These are phyloP conservation scores for Fraxinus paxiana DNA, from an alignment of 305 asterid species.

Conservation along the genomic window DNA sequence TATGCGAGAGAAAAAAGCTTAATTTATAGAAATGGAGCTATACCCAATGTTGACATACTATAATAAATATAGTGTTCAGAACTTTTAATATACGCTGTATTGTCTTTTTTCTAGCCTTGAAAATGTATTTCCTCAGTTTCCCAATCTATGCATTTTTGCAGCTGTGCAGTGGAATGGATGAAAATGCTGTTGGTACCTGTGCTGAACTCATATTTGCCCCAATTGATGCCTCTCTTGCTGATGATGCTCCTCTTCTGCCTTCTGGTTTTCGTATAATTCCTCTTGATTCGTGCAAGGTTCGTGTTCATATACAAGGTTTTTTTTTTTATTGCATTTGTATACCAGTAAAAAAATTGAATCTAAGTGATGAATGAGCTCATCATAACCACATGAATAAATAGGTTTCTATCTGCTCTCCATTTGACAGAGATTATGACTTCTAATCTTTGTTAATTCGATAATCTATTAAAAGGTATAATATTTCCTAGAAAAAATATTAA, in stretches of 20 bases:
- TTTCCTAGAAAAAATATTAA: not conserved
- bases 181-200: constrained; percentile 76
- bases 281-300: constrained; percentile 75
- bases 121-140: constrained; percentile 8
- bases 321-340: not conserved
- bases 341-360: constrained; percentile 10
- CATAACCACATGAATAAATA: not conserved
- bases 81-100: not conserved
- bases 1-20: not conserved
- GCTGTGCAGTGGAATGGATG: constrained; percentile 90
- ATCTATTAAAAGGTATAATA: not conserved
- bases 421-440: not conserved
- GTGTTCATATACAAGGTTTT: constrained; percentile 1
- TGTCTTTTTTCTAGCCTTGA: not conserved
- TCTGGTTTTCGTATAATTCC: constrained; percentile 92
- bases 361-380: not conserved
- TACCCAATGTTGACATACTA: not conserved
- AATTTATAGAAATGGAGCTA: not conserved
- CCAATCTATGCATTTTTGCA: constrained; percentile 30
- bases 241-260: constrained; percentile 90
- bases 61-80: too few relatives aligned
- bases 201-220: constrained; percentile 94
- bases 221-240: constrained; percentile 87
- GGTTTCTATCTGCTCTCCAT: not conserved
- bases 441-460: not conserved